Percentiles rank a stretch among this genome's conserved stretches.
These are phyloP conservation scores for Talaromyces liani DNA, from an alignment of 495 filamentous ascomycete species.

Conservation along the genomic window DNA sequence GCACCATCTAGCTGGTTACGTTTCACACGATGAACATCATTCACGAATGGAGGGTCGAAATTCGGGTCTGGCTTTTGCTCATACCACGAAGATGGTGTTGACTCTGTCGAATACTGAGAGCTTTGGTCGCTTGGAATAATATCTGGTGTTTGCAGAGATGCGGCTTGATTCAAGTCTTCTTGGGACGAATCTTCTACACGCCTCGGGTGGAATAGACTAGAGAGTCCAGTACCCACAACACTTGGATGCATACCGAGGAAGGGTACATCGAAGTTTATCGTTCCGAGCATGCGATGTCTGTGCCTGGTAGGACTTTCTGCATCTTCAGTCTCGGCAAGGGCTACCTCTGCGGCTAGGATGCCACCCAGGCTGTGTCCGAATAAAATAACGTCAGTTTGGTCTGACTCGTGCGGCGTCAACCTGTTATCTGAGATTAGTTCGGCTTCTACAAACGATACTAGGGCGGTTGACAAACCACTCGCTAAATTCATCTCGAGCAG, in stretches of 20 bases:
- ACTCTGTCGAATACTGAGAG: background rate
- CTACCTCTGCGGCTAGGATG: conserved; percentile 72
- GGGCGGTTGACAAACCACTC: conserved; percentile 47
- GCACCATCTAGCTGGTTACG: conserved; percentile 59
- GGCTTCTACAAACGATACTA: background rate
- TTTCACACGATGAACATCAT: conserved; percentile 59
- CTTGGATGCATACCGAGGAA: conserved; percentile 87
- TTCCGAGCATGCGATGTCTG: conserved; percentile 74
- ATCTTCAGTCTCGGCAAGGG: conserved; percentile 44
- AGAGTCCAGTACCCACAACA: conserved; percentile 69
- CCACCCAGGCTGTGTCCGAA: conserved; percentile 91
- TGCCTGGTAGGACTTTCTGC: conserved; percentile 13
- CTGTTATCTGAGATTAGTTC: conserved; percentile 26
- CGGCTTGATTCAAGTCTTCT: background rate
- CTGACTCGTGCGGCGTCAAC: conserved; percentile 69
- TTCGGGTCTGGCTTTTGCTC: conserved; percentile 43
- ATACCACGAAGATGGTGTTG: background rate
- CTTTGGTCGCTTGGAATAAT: background rate
- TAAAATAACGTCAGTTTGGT: conserved; percentile 70
- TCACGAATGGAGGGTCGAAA: conserved; percentile 66
- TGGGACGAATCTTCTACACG: conserved; percentile 11
- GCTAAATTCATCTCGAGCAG: conserved; percentile 75
- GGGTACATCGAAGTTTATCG: conserved; percentile 79
- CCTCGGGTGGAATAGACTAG: conserved; percentile 64
- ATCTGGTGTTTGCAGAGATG: background rate